These are phyloP conservation scores for Leccinellum rugosiceps DNA, from an alignment of 768 basidiomycete species.

Conservation along the genomic window DNA sequence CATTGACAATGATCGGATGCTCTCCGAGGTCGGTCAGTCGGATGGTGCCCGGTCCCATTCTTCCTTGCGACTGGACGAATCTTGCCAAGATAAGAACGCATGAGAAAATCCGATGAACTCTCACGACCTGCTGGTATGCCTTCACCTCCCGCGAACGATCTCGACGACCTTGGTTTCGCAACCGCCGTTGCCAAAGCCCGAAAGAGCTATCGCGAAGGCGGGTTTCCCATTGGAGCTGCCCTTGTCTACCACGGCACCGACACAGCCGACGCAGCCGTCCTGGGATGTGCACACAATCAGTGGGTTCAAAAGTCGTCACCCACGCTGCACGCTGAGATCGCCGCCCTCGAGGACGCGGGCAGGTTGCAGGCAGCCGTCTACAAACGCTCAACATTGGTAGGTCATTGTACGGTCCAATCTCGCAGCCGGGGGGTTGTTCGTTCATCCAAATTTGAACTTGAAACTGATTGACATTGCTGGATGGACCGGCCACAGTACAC, in stretches of 20 bases:
- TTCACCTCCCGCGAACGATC: neutral
- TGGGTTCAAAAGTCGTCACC: slow-evolving; percentile 43
- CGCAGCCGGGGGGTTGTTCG: neutral
- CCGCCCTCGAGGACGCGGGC: slow-evolving; percentile 53
- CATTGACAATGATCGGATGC: neutral
- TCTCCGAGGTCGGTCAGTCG: neutral
- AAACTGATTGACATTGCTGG: neutral
- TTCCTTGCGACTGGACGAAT: neutral
- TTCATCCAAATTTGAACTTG: neutral
- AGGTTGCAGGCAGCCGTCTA: slow-evolving; percentile 44
- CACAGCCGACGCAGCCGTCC: slow-evolving; percentile 18
- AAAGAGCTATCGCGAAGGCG: slow-evolving; percentile 48
- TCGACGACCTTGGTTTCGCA: slow-evolving; percentile 31
- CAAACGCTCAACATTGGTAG: slow-evolving; percentile 48
- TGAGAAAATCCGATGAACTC: neutral
- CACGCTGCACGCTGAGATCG: slow-evolving; percentile 47
- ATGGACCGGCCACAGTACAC: slow-evolving; percentile 30
- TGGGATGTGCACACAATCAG: slow-evolving; percentile 44
- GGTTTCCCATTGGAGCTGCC: slow-evolving; percentile 59
- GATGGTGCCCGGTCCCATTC: neutral
- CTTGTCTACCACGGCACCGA: slow-evolving; percentile 33
- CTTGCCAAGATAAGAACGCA: neutral
- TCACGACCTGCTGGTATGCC: neutral
- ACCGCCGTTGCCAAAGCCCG: slow-evolving; percentile 41
- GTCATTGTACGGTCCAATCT: neutral